phyloP scores from a whole-genome alignment of 2,329 filamentous ascomycete species.

The Fusarium sp. region DNA sequence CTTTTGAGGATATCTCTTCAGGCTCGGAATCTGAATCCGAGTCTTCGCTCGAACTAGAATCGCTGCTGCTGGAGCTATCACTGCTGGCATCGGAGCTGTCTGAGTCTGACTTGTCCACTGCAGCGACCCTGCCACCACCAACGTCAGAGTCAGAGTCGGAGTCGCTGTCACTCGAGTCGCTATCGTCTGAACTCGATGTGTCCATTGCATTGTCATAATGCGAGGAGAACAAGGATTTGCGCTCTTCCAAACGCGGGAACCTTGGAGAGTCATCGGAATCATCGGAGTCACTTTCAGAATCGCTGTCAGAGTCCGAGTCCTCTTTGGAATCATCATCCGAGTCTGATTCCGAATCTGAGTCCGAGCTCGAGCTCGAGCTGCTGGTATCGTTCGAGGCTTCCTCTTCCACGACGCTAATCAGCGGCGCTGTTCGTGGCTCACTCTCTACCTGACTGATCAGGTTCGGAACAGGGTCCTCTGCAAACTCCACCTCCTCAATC shows the following conservation, averaged over 20 bases:
- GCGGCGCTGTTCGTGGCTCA: not conserved
- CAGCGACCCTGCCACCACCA: not conserved
- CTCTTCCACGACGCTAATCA: constrained; percentile 19
- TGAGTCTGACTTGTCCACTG: constrained; percentile 19
- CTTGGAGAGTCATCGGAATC: not conserved
- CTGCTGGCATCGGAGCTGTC: constrained; percentile 26
- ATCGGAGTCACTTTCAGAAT: not conserved
- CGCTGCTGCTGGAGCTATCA: constrained; percentile 36
- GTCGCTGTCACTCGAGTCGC: constrained; percentile 31
- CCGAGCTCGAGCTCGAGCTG: constrained; percentile 48
- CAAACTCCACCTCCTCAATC: constrained; percentile 45
- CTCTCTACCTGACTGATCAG: not conserved
- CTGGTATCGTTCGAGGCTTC: constrained; percentile 31
- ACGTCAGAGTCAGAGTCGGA: constrained; percentile 16
- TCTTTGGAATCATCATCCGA: constrained; percentile 53
- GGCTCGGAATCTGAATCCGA: constrained; percentile 49
- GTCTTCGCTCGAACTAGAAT: constrained; percentile 38
- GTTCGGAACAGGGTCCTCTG: constrained; percentile 5
- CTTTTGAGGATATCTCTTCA: constrained; percentile 54
- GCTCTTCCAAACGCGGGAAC: not conserved
- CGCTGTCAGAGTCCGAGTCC: constrained; percentile 47
- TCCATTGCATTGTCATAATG: not conserved
- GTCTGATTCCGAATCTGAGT: constrained; percentile 32
- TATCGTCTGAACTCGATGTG: not conserved
- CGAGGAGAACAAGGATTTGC: not conserved